Evolutionary conservation across 208 protist genomes (phyloP).

Genomic region (Wallacemonas rigidus): DNA sequence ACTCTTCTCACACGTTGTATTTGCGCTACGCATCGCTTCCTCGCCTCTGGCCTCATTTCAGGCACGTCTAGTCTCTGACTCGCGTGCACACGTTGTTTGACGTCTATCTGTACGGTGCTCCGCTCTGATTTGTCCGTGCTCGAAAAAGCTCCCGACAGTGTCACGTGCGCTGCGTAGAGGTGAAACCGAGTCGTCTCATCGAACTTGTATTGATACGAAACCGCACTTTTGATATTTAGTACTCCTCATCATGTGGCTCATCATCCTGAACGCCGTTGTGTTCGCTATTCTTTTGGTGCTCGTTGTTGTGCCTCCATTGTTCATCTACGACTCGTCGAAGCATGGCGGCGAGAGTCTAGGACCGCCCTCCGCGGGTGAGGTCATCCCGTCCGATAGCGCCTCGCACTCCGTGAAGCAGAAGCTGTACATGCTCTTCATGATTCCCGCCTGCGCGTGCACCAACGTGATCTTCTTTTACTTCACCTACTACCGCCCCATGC

Average conservation of each 20-base stretch:
- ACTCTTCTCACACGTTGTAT: too few species aligned
- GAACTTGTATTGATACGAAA: too few species aligned
- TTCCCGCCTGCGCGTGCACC: conserved; percentile 42
- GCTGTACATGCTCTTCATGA: conserved; percentile 76
- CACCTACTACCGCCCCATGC: conserved; percentile 75
- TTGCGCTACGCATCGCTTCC: too few species aligned
- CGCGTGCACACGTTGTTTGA: too few species aligned
- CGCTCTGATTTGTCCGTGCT: too few species aligned
- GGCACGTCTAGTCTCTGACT: too few species aligned
- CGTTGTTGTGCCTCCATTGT: conserved; percentile 57
- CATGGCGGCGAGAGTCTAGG: conserved; percentile 33
- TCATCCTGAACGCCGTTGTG: conserved; percentile 50
- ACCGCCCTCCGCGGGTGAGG: conserved; percentile 39
- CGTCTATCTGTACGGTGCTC: too few species aligned
- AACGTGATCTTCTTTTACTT: conserved; percentile 73
- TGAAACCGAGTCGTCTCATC: too few species aligned
- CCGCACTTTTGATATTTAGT: too few species aligned
- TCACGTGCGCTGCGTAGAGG: too few species aligned
- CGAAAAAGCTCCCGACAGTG: too few species aligned
- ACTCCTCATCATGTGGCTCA: conserved; percentile 32
- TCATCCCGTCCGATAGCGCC: conserved; percentile 35
- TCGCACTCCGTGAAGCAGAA: conserved; percentile 62
- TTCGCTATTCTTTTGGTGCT: conserved; percentile 57
- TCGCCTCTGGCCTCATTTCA: too few species aligned
- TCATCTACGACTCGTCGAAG: conserved; percentile 57